phyloP scores from a whole-genome alignment of 2,329 filamentous ascomycete species.

The Scytalidium sp. region DNA sequence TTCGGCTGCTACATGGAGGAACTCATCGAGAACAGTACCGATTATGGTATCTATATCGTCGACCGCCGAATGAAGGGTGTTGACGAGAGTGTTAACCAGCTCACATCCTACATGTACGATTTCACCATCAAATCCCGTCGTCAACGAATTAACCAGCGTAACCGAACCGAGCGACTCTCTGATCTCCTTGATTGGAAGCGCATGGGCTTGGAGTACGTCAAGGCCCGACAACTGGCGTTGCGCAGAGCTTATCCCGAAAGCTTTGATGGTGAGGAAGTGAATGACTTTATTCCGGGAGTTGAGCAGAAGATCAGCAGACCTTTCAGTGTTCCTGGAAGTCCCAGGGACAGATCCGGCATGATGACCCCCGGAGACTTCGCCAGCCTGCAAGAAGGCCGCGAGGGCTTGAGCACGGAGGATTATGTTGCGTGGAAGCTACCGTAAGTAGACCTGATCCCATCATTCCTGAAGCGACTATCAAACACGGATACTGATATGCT shows the following conservation, averaged over 20 bases:
- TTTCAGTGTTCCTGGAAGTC: conserved; percentile 90
- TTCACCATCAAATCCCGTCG: conserved; percentile 91
- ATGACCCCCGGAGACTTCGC: conserved; percentile 99
- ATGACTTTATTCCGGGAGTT: conserved; percentile 86
- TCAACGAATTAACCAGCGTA: conserved; percentile 97
- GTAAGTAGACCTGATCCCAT: conserved; percentile 60
- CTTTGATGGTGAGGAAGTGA: conserved; percentile 76
- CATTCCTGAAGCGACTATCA: neutral
- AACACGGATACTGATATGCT: conserved; percentile 13
- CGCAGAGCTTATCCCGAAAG: conserved; percentile 87
- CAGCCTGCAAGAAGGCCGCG: conserved; percentile 88
- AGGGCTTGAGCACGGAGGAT: conserved; percentile 92
- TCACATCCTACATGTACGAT: conserved; percentile 89
- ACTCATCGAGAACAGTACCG: conserved; percentile 93
- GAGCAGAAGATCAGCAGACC: conserved; percentile 95
- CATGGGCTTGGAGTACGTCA: conserved; percentile 99
- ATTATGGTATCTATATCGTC: conserved; percentile 99
- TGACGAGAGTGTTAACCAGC: conserved; percentile 95
- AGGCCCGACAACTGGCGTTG: conserved; percentile 88
- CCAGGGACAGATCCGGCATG: conserved; percentile 87
- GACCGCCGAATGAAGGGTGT: conserved; percentile 93
- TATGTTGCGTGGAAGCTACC: conserved; percentile 98
- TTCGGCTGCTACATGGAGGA: conserved; percentile 99
- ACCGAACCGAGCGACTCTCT: conserved; percentile 90
- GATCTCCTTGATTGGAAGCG: conserved; percentile 98